A percentile compares a stretch with the other conserved stretches of the same genome.
These are phyloP conservation scores for Cocos nucifera DNA, from an alignment of 176 grass and related monocot genomes.

Conservation along the genomic window DNA sequence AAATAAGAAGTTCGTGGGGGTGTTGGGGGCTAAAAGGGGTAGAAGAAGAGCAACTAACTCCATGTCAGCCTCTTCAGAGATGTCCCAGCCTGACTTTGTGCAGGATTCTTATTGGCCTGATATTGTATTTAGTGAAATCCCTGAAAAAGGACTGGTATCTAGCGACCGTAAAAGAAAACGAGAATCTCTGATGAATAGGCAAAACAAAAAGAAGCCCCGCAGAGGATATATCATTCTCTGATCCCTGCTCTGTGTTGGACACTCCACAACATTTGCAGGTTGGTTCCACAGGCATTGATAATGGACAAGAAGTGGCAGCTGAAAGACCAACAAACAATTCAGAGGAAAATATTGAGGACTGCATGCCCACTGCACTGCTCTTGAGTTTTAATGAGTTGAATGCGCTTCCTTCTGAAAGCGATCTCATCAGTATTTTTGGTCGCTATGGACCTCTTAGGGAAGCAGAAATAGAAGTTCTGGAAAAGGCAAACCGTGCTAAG, in stretches of 20 bases:
- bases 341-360: constrained; percentile 22
- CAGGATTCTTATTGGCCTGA: constrained; percentile 97
- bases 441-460: constrained; percentile 40
- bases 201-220: constrained; percentile 15
- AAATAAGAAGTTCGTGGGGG: constrained; percentile 30
- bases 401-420: constrained; percentile 42
- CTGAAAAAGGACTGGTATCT: constrained; percentile 39
- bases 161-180: constrained; percentile 47
- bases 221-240: background rate
- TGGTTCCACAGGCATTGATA: constrained; percentile 4
- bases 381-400: constrained; percentile 34
- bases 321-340: constrained; percentile 3
- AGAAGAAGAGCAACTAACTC: constrained; percentile 25
- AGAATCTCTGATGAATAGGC: constrained; percentile 28
- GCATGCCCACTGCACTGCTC: constrained; percentile 25
- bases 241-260: background rate
- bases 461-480: constrained; percentile 35
- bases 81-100: constrained; percentile 49
- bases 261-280: background rate
- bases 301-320: constrained; percentile 12
- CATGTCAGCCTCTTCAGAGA: constrained; percentile 30
- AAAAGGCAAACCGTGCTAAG: constrained; percentile 35
- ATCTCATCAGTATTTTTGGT: constrained; percentile 49
- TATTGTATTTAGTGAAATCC: constrained; percentile 55
- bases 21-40: constrained; percentile 25